Conservation (phyloP, 176 grass and related monocot genomes). For the Metroxylon sagu region DNA sequence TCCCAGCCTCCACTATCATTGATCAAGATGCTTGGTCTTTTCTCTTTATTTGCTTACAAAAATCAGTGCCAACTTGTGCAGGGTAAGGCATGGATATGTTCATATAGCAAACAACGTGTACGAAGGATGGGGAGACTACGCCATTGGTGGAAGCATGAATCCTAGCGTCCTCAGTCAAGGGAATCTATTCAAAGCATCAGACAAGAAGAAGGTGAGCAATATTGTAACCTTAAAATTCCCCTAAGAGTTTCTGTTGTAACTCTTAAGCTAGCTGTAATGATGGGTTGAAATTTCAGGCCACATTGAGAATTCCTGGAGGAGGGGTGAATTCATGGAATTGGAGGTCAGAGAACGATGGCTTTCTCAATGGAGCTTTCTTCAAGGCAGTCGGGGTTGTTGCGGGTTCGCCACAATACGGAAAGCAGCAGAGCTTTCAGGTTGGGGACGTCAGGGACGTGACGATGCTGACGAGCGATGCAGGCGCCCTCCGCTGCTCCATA, state of each 20-base stretch:
- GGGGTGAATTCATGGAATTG: conserved; percentile 33
- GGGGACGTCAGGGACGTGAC: conserved; percentile 24
- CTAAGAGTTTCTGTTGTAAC: not conserved
- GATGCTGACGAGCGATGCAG: conserved; percentile 45
- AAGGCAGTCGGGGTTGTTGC: conserved; percentile 34
- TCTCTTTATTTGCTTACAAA: too few relatives aligned
- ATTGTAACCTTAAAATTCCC: not conserved
- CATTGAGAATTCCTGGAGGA: conserved; percentile 18
- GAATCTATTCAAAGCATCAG: conserved; percentile 58
- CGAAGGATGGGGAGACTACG: conserved; percentile 63
- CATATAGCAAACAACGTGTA: conserved; percentile 82
- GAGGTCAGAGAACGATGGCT: conserved; percentile 56
- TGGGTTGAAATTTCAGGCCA: conserved; percentile 29
- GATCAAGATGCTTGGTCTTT: too few relatives aligned
- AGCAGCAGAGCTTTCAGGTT: conserved; percentile 41
- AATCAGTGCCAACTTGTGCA: not conserved
- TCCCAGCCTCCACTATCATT: too few relatives aligned
- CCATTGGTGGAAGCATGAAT: conserved; percentile 73
- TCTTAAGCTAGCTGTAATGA: too few relatives aligned
- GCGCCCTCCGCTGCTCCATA: conserved; percentile 41
- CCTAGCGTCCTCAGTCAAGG: conserved; percentile 68
- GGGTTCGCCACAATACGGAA: conserved; percentile 43
- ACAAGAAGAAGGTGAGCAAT: conserved; percentile 38
- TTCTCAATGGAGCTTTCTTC: conserved; percentile 65
- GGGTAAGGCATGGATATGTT: conserved; percentile 68